phyloP scores from a whole-genome alignment of 371 early-diverging fungal genomes.

The Mortierella sp. region DNA sequence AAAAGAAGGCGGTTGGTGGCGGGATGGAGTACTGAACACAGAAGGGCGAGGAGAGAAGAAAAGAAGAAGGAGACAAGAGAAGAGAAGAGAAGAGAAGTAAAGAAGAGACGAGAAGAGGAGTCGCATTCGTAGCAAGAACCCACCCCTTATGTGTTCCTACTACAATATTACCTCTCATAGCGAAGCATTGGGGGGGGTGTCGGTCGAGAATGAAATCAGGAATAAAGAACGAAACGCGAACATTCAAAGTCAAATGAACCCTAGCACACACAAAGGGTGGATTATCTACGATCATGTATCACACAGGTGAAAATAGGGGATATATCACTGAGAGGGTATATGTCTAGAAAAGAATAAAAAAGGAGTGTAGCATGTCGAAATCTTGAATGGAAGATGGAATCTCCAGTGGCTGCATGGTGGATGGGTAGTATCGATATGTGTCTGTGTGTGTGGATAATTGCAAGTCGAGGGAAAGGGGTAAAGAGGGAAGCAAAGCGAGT shows the following conservation, averaged over 20 bases:
- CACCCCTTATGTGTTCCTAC: neutral
- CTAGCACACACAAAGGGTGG: neutral
- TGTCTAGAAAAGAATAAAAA: neutral
- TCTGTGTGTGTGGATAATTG: neutral
- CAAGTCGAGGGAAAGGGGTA: neutral
- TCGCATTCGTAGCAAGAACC: neutral
- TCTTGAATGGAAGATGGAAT: slow-evolving; percentile 10
- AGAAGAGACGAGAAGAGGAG: neutral
- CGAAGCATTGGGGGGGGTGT: neutral
- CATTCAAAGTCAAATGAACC: neutral
- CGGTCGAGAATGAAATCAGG: slow-evolving; percentile 27
- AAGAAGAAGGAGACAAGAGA: neutral
- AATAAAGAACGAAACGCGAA: slow-evolving; percentile 9
- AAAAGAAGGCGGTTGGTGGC: no score
- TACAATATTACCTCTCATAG: neutral
- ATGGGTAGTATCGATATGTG: neutral
- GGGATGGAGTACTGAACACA: neutral
- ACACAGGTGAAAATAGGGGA: neutral
- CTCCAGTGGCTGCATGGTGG: no score
- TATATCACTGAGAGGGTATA: neutral
- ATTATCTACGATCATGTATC: neutral
- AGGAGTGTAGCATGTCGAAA: no score
- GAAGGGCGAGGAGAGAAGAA: neutral
- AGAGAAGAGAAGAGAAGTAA: neutral
- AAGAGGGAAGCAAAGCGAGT: no score